Base-by-base conservation (phyloP, 306 rosid species). In the Pyrus pyrifolia region DNA sequence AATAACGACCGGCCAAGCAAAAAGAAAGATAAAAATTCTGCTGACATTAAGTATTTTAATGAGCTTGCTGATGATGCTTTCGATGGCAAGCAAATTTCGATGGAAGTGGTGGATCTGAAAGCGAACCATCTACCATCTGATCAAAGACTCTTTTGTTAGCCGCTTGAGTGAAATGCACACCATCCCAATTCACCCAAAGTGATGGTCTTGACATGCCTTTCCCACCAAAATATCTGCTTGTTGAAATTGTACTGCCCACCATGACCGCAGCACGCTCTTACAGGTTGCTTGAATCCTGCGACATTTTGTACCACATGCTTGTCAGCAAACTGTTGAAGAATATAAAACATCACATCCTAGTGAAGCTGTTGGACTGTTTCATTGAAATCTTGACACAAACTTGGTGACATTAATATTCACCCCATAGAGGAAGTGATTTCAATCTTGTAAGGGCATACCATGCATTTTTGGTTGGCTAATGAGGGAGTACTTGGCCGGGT, bases 111-210 rank as follows among this genome's bases (percentile, higher is more conserved):
- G 92, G 96, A 73, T 90, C 86, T 18, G 91, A 85, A 70, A 77
- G 77, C 3, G 83, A 67, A 33, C 91, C 91, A 27, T 67, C 67
- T 18, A 45, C 77, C 15, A 90, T 88, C 70, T 85, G 93, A 67
- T 85, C 81, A 42, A 86, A 86, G 11, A 86, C 55, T 84, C 84
- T 84, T 12, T 83, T 72, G 77, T 88, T 88, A 76, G 89, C 87
- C 14, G 89, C 93, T 27, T 88, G 75, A 2, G 88, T 86, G 74
- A 75, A 88, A 76, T 90, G 91, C 22, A 88, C 88, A 2, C 96
- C 96, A 70, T 88, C 93, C 91, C 96, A 90, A 59, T 78, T 79
- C 51, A 87, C 83, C 78, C 72, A 68, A 17, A 76, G 80, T 13
- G 75, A 80, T 51, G 96, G 84, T 85, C 85, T 68, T 86, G 68